These are phyloP conservation scores for Tuber borchii DNA, from an alignment of 495 filamentous ascomycete genomes.

Conservation along the genomic window DNA sequence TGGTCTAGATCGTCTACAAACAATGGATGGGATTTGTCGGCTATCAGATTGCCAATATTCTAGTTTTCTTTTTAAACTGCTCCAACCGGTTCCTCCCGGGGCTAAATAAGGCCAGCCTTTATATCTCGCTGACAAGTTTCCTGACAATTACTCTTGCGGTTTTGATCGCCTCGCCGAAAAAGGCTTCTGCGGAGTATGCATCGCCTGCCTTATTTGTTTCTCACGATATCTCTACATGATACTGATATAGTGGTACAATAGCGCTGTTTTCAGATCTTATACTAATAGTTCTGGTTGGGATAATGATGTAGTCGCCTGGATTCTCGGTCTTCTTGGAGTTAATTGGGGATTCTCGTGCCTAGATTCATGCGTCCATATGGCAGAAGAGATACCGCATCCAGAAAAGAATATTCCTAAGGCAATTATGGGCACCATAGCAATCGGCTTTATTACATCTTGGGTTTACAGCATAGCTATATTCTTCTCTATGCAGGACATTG, in stretches of 20 bases:
- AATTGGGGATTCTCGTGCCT: conserved; percentile 37
- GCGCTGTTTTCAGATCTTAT: conserved; percentile 19
- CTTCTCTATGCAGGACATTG: conserved; percentile 49
- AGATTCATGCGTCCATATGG: conserved; percentile 35
- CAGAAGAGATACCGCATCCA: conserved; percentile 40
- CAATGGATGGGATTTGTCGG: conserved; percentile 35
- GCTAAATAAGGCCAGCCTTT: conserved; percentile 28
- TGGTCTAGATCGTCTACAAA: conserved; percentile 22
- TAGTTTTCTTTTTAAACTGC: conserved; percentile 32
- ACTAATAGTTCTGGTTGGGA: conserved; percentile 29
- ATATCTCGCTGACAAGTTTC: conserved; percentile 26
- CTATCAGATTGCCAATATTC: conserved; percentile 27
- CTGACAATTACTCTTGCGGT: conserved; percentile 23
- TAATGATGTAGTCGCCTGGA: conserved; percentile 23
- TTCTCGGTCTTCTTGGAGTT: conserved; percentile 30
- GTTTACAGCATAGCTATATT: conserved; percentile 52
- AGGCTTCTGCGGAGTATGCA: conserved; percentile 17
- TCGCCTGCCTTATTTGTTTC: not conserved
- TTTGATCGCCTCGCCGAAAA: conserved; percentile 25
- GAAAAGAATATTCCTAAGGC: conserved; percentile 50
- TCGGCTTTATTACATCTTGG: conserved; percentile 50
- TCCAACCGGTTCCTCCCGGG: conserved; percentile 20
- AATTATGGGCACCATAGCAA: conserved; percentile 48
- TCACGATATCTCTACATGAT: not conserved
- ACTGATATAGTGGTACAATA: not conserved